Evolutionary conservation across 345 rosid species (phyloP), one percentile per base, ranked within the genome.

Genomic region (Aquilaria yunnanensis): DNA sequence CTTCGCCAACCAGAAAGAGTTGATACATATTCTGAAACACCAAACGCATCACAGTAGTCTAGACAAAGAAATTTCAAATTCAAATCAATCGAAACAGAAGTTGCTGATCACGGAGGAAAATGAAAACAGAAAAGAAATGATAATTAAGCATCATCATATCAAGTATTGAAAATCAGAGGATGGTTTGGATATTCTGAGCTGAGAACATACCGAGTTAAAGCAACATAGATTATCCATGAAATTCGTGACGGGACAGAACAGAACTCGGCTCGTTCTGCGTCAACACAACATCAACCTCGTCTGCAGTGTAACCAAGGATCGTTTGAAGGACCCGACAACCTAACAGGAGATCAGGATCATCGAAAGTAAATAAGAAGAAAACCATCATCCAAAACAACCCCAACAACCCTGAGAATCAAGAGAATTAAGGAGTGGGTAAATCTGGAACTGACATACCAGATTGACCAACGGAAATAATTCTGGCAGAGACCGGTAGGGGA

Each of bases 161-260:
- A 37, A 37, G 43, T 37, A 37, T 5, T 5, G 29, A 2, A 54
- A 13, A 16, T 63, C 37, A 14, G 30, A 29, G 31, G 33, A 51
- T 43, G 54, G 51, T 13, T 37, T 12, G 62, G 14, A 29, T 59
- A 34, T 10, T 32, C 57, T 75, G 60, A 79, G 23, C 80, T 67
- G 76, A 62, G 80, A 70, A 67, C 12, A 73, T 6, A 70, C 47
- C 57, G 74, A 73, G 64, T 63, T 63, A 74, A 79, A 79, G 78
- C 83, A 79, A 67, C 78, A 79, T 48, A 79, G 50, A 52, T 73
- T 67, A 54, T 54, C 80, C 80, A 79, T 75, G 60, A 34, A 70
- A 70, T 67, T 73, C 63, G 59, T 34, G 60, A 32, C 49, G 54
- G 48, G 43, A 66, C 55, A 57, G 37, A 54, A 16, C 49, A 58